These are phyloP conservation scores for Cryptosporidium sp. DNA, from an alignment of 169 alveolate genomes.

Conservation along the genomic window DNA sequence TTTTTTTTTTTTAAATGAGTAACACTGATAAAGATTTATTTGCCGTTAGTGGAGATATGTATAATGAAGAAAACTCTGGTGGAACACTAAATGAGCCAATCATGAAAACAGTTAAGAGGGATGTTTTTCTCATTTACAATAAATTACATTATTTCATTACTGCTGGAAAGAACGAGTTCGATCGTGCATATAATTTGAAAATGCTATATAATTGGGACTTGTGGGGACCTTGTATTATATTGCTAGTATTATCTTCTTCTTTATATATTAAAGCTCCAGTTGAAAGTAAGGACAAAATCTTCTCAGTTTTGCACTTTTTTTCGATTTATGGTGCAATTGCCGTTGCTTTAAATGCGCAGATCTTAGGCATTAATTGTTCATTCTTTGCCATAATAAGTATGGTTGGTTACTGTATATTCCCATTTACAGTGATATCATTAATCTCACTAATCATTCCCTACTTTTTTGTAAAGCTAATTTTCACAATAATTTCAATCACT, in stretches of 20 bases:
- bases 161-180: neutral
- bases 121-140: slow-evolving; percentile 17
- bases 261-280: slow-evolving; percentile 53
- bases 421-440: slow-evolving; percentile 51
- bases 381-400: slow-evolving; percentile 61
- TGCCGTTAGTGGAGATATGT: slow-evolving; percentile 20
- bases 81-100: slow-evolving; percentile 55
- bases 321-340: slow-evolving; percentile 27
- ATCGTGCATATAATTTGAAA: slow-evolving; percentile 24
- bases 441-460: slow-evolving; percentile 46
- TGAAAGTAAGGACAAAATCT: slow-evolving; percentile 35
- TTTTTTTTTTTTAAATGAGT: neutral
- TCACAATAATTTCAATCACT: slow-evolving; percentile 24
- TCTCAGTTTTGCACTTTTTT: slow-evolving; percentile 33
- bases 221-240: slow-evolving; percentile 69
- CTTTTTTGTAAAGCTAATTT: slow-evolving; percentile 2
- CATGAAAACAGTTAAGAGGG: slow-evolving; percentile 38
- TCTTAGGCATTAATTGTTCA: slow-evolving; percentile 57
- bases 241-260: slow-evolving; percentile 47
- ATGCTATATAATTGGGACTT: slow-evolving; percentile 70
- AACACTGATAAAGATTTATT: slow-evolving; percentile 7
- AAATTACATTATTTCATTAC: slow-evolving; percentile 26
- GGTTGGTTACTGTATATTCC: slow-evolving; percentile 47
- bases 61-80: neutral
- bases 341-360: slow-evolving; percentile 44